Percentiles rank a stretch among this genome's conserved stretches.
phyloP scores from a whole-genome alignment of 768 basidiomycete genomes.

The Epithele typhae region DNA sequence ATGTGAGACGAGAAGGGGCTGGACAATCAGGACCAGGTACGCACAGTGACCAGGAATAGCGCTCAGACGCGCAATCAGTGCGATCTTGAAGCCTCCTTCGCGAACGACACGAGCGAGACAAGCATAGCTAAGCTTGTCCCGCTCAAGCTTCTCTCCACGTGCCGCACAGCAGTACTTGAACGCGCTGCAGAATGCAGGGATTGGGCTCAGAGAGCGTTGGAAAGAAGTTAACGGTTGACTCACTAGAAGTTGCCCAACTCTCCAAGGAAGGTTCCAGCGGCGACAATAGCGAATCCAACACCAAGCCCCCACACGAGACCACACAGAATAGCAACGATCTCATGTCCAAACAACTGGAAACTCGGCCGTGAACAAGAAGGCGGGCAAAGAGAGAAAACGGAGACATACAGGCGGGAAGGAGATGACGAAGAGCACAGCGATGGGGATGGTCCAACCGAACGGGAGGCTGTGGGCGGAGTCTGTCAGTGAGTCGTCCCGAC shows the following conservation, averaged over 20 bases:
- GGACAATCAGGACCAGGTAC: constrained; percentile 21
- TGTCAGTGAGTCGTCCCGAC: too few relatives aligned
- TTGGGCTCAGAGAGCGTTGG: not conserved
- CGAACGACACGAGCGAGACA: constrained; percentile 58
- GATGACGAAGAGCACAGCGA: constrained; percentile 40
- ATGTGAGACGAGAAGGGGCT: constrained; percentile 2
- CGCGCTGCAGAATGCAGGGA: constrained; percentile 40
- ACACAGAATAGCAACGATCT: constrained; percentile 84
- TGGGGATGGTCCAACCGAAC: constrained; percentile 39
- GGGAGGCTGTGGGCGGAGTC: constrained; percentile 15
- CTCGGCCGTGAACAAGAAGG: constrained; percentile 1
- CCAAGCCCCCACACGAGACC: constrained; percentile 91
- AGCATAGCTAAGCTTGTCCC: constrained; percentile 40
- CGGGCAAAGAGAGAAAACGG: constrained; percentile 13
- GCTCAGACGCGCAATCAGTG: constrained; percentile 69
- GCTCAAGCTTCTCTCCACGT: constrained; percentile 66
- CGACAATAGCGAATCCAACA: constrained; percentile 82
- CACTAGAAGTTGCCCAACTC: constrained; percentile 88
- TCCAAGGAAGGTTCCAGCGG: constrained; percentile 77
- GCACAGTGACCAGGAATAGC: constrained; percentile 85
- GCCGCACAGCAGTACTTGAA: constrained; percentile 78
- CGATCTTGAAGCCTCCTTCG: constrained; percentile 86
- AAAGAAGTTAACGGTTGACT: constrained; percentile 22
- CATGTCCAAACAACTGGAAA: constrained; percentile 79
- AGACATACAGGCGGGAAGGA: constrained; percentile 35